phyloP scores from a whole-genome alignment of 2,329 filamentous ascomycete species.

The Phyllosticta ampelicida region DNA sequence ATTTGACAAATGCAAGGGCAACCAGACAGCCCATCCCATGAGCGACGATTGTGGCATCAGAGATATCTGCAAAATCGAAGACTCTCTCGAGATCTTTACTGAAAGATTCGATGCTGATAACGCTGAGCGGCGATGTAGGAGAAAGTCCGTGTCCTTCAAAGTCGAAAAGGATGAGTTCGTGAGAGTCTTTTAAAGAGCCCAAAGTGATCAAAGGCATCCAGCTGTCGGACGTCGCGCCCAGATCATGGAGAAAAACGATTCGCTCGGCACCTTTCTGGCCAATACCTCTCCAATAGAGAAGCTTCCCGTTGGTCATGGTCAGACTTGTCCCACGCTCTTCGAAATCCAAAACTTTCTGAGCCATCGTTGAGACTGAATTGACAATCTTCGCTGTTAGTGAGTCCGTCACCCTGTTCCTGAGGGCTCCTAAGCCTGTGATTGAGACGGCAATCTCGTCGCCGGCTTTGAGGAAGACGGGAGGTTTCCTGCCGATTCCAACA shows the following conservation, averaged over 20 bases:
- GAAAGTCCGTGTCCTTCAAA: conserved; percentile 47
- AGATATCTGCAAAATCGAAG: conserved; percentile 26
- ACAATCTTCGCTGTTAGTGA: conserved; percentile 28
- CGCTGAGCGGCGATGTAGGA: conserved; percentile 37
- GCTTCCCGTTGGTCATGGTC: background rate
- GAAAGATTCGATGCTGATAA: conserved; percentile 34
- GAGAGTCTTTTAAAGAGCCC: background rate
- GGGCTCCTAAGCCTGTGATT: conserved; percentile 19
- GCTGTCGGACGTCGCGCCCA: conserved; percentile 38
- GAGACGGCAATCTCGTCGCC: conserved; percentile 32
- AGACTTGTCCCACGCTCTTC: background rate
- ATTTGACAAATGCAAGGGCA: conserved; percentile 31
- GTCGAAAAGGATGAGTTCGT: conserved; percentile 37
- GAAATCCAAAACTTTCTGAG: background rate
- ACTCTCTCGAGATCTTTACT: conserved; percentile 28
- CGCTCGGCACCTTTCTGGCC: conserved; percentile 9
- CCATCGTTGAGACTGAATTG: conserved; percentile 15
- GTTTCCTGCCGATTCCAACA: conserved; percentile 36
- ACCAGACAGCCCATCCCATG: conserved; percentile 44
- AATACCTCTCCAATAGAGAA: background rate
- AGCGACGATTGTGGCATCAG: conserved; percentile 35
- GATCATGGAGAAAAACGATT: conserved; percentile 45
- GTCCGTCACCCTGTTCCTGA: conserved; percentile 29
- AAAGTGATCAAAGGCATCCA: conserved; percentile 20
- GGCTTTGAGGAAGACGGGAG: conserved; percentile 25